Evolutionary conservation across 192 early-diverging fungal species (phyloP).

Genomic region (Glomus cerebriforme): DNA sequence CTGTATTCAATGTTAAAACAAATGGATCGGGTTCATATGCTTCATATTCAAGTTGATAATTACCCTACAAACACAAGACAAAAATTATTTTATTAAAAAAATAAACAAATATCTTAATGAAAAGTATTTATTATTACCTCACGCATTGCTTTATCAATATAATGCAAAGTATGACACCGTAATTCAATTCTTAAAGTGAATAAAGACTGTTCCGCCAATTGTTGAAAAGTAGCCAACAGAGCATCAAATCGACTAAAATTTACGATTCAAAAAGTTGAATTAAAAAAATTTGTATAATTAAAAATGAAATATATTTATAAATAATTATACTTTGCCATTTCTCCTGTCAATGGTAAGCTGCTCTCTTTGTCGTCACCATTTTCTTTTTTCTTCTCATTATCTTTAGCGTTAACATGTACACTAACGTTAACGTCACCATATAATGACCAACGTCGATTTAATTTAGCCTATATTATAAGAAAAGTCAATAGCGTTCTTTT

Average conservation of each 20-base stretch:
- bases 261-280: neutral
- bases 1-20: slow-evolving; percentile 78
- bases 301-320: neutral
- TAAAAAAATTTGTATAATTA: neutral
- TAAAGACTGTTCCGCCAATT: slow-evolving; percentile 76
- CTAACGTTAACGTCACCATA: slow-evolving; percentile 3
- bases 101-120: neutral
- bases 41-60: slow-evolving; percentile 76
- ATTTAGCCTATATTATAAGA: slow-evolving; percentile 14
- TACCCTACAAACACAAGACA: slow-evolving; percentile 56
- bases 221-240: slow-evolving; percentile 63
- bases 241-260: slow-evolving; percentile 50
- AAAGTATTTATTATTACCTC: slow-evolving; percentile 75
- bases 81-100: neutral
- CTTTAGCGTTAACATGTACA: slow-evolving; percentile 9
- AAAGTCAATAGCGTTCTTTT: no score
- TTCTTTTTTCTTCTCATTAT: slow-evolving; percentile 17
- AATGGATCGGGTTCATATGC: slow-evolving; percentile 86
- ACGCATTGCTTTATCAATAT: slow-evolving; percentile 84
- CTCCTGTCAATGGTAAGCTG: slow-evolving; percentile 47
- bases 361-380: slow-evolving; percentile 33
- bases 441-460: slow-evolving; percentile 28
- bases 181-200: slow-evolving; percentile 84
- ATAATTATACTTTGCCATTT: slow-evolving; percentile 44
- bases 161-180: slow-evolving; percentile 83